Conservation (phyloP, 2,329 filamentous ascomycete species). For the Paraphaeosphaeria minitans region DNA sequence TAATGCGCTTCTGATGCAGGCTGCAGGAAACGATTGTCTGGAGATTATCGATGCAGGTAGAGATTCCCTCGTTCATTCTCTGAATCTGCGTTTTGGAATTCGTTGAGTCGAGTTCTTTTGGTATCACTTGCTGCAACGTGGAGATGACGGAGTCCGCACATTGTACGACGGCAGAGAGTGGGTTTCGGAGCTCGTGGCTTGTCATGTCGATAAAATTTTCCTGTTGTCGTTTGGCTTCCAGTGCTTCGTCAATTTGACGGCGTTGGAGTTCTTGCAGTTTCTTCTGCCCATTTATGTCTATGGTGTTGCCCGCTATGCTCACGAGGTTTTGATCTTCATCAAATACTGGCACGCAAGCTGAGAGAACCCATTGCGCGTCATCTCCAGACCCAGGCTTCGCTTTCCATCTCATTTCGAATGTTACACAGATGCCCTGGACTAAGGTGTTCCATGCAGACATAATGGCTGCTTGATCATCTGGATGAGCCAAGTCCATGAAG, state of each 20-base stretch:
- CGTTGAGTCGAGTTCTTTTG: constrained; percentile 6
- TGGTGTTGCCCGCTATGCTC: constrained; percentile 38
- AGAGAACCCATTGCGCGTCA: constrained; percentile 34
- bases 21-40: constrained; percentile 45
- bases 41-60: constrained; percentile 36
- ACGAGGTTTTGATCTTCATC: constrained; percentile 32
- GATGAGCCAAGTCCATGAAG: constrained; percentile 39
- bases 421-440: constrained; percentile 30
- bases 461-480: constrained; percentile 31
- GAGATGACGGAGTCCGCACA: constrained; percentile 50
- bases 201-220: constrained; percentile 44
- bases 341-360: constrained; percentile 37
- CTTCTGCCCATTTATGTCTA: constrained; percentile 42
- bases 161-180: constrained; percentile 48
- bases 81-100: constrained; percentile 9
- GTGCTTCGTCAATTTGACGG: constrained; percentile 40
- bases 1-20: constrained; percentile 46
- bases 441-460: constrained; percentile 40
- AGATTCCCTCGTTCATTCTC: constrained; percentile 24
- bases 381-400: constrained; percentile 19
- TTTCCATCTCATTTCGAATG: constrained; percentile 46
- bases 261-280: constrained; percentile 35
- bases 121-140: constrained; percentile 27
- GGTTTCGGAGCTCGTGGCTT: constrained; percentile 46
- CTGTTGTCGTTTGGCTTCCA: constrained; percentile 46